Conservation (phyloP, 352 stramenopile genomes). For the Phytophthora kernoviae region DNA sequence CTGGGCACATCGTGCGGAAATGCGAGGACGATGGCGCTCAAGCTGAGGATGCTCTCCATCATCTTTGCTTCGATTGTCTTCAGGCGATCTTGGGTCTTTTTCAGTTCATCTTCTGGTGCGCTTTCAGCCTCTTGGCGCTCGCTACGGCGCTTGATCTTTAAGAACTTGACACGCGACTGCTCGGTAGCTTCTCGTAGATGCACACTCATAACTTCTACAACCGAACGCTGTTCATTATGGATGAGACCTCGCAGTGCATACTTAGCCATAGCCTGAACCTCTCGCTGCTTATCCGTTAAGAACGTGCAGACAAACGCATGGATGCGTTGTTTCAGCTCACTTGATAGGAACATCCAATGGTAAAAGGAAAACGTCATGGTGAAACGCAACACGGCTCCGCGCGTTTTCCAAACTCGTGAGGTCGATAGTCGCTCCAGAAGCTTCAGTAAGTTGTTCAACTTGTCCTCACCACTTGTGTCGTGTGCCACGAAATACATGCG, state of each 20-base stretch:
- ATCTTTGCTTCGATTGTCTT: conserved; percentile 57
- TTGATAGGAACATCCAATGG: conserved; percentile 65
- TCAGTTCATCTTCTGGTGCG: conserved; percentile 31
- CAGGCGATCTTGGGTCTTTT: conserved; percentile 45
- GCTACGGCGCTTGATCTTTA: conserved; percentile 64
- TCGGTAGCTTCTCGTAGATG: conserved; percentile 41
- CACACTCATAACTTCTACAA: conserved; percentile 44
- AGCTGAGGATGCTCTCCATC: conserved; percentile 65
- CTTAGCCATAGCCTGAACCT: conserved; percentile 84
- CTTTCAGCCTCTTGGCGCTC: conserved; percentile 45
- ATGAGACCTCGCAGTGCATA: conserved; percentile 69
- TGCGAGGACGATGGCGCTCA: conserved; percentile 73
- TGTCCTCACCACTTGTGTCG: conserved; percentile 4
- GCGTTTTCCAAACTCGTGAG: conserved; percentile 68
- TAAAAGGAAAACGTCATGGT: conserved; percentile 78
- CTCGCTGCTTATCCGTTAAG: conserved; percentile 70
- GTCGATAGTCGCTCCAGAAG: conserved; percentile 48
- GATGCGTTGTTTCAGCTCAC: conserved; percentile 45
- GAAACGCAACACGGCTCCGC: conserved; percentile 73
- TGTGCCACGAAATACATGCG: conserved; percentile 45
- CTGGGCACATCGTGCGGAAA: conserved; percentile 77
- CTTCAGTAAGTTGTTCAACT: conserved; percentile 36
- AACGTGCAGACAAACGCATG: conserved; percentile 58
- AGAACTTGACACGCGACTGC: conserved; percentile 54
- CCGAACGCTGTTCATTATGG: conserved; percentile 49